These are phyloP conservation scores for Taxillus chinensis DNA, from an alignment of 164 flowering plant species.

Conservation along the genomic window DNA sequence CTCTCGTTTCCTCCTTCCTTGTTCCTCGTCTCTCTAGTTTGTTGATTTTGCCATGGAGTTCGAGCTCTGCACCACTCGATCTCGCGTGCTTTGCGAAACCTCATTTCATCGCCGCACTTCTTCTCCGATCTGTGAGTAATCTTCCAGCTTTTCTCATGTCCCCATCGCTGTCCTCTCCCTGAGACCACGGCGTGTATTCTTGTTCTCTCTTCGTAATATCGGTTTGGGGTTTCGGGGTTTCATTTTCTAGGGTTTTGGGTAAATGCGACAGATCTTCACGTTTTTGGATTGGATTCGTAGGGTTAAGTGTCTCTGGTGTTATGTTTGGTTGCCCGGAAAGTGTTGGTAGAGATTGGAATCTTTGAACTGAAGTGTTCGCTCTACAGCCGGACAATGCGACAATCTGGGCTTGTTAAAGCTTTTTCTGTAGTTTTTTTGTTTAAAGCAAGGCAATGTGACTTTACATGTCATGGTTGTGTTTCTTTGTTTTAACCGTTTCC, in stretches of 20 bases:
- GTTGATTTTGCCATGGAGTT: constrained; percentile 1
- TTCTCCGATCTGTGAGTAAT: neutral
- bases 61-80: neutral
- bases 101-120: neutral
- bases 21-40: neutral
- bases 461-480: neutral
- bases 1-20: neutral
- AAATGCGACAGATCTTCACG: neutral
- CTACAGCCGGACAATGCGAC: neutral
- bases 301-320: neutral
- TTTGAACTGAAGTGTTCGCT: neutral
- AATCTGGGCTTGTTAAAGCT: neutral
- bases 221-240: neutral
- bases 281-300: neutral
- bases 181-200: neutral
- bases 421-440: neutral
- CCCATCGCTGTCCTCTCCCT: too few relatives aligned
- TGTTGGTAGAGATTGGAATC: neutral
- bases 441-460: neutral
- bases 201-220: neutral
- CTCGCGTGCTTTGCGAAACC: neutral
- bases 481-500: neutral
- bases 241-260: constrained; percentile 2
- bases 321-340: neutral
- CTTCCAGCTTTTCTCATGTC: neutral